Evolutionary conservation across 73 alveolate species (phyloP).

Genomic region (Strombidium stylifer): DNA sequence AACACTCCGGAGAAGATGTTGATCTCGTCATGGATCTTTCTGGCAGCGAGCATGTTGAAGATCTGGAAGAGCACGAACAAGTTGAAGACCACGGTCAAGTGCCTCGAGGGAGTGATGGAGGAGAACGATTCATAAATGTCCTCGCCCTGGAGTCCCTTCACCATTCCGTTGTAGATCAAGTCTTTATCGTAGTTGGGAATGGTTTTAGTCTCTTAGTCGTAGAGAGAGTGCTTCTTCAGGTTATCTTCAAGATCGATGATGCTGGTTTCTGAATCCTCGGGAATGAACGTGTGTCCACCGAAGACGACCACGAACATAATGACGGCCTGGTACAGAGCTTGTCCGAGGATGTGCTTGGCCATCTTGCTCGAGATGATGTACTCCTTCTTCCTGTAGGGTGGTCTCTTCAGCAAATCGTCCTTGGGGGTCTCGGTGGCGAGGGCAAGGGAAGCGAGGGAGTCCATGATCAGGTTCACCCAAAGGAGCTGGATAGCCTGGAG

Average conservation of each 20-base stretch:
- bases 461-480: constrained; percentile 91
- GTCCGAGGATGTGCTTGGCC: constrained; percentile 85
- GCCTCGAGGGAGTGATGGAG: constrained; percentile 92
- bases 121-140: constrained; percentile 29
- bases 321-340: constrained; percentile 64
- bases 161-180: constrained; percentile 23
- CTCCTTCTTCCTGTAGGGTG: constrained; percentile 81
- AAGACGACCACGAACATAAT: constrained; percentile 58
- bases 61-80: constrained; percentile 80
- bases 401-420: constrained; percentile 72
- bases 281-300: constrained; percentile 70
- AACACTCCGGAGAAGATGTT: constrained; percentile 73
- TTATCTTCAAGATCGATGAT: constrained; percentile 26
- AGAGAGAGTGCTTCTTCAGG: background rate
- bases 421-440: constrained; percentile 96
- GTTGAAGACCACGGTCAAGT: constrained; percentile 86
- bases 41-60: constrained; percentile 82
- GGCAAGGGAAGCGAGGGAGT: constrained; percentile 88
- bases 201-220: constrained; percentile 53
- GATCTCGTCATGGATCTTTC: constrained; percentile 86
- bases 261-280: constrained; percentile 63
- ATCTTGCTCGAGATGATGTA: constrained; percentile 81
- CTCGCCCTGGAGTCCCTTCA: constrained; percentile 63
- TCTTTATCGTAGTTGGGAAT: constrained; percentile 38
- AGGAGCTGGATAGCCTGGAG: constrained; percentile 86